These are phyloP conservation scores for Macaranga tanarius DNA, from an alignment of 441 rosid genomes.

Conservation along the genomic window DNA sequence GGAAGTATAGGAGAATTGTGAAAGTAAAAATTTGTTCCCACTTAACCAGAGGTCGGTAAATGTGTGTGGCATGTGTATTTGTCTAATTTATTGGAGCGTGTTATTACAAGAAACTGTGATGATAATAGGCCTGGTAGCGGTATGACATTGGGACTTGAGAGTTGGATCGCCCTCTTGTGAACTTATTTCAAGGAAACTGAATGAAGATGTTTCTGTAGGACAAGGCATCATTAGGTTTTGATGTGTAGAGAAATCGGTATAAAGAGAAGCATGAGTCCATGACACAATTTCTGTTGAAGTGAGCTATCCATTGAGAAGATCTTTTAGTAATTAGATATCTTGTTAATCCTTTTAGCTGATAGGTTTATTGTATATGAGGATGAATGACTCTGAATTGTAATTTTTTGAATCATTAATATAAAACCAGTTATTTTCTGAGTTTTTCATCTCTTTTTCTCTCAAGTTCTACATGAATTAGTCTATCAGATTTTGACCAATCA, in stretches of 20 bases:
- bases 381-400: background rate
- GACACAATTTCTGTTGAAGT: background rate
- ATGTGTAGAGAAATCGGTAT: background rate
- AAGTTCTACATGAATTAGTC: background rate
- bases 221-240: background rate
- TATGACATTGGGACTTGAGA: background rate
- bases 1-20: background rate
- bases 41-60: background rate
- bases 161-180: background rate
- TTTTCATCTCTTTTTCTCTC: background rate
- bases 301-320: background rate
- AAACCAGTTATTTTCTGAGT: background rate
- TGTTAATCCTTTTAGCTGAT: background rate
- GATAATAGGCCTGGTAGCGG: background rate
- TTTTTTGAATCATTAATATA: background rate
- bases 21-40: background rate
- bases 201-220: constrained; percentile 6
- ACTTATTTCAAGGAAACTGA: background rate
- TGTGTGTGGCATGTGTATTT: background rate
- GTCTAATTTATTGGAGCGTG: background rate
- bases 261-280: background rate
- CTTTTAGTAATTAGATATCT: background rate
- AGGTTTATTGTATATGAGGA: background rate
- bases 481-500: background rate
- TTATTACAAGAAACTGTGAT: background rate